phyloP scores from a whole-genome alignment of 331 rosid species.

The Dryas integrifolia region DNA sequence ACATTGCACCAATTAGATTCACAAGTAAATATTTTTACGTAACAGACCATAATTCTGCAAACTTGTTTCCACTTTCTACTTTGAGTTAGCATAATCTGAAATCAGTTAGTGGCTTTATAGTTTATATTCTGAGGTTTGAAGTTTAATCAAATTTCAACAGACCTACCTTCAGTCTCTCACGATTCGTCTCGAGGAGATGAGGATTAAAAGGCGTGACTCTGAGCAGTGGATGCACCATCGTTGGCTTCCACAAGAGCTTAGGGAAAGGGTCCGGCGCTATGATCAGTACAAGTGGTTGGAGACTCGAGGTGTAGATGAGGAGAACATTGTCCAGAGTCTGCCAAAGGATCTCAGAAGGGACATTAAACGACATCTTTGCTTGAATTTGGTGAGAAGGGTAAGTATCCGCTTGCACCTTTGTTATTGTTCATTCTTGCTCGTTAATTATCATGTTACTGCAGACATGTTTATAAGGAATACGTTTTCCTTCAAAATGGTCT shows the following conservation, averaged over 20 bases:
- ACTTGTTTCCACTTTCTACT: background rate
- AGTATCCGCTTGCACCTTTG: conserved; percentile 15
- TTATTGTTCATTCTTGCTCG: background rate
- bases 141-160: conserved; percentile 40
- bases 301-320: conserved; percentile 87
- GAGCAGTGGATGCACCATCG: conserved; percentile 99
- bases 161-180: conserved; percentile 81
- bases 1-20: background rate
- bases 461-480: background rate
- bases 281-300: conserved; percentile 88
- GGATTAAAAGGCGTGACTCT: conserved; percentile 76
- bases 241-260: conserved; percentile 74
- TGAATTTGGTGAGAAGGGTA: conserved; percentile 87
- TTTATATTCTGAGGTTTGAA: background rate
- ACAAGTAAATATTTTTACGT: background rate
- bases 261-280: conserved; percentile 73
- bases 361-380: conserved; percentile 81
- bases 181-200: conserved; percentile 82
- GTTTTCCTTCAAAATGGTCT: background rate
- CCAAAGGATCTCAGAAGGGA: conserved; percentile 89
- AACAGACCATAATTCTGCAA: background rate
- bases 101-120: background rate
- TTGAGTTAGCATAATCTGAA: background rate
- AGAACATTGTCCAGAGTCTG: conserved; percentile 62
- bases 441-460: background rate